phyloP scores from a whole-genome alignment of 305 asterid genomes.

The Fraxinus xanthoxyloides region DNA sequence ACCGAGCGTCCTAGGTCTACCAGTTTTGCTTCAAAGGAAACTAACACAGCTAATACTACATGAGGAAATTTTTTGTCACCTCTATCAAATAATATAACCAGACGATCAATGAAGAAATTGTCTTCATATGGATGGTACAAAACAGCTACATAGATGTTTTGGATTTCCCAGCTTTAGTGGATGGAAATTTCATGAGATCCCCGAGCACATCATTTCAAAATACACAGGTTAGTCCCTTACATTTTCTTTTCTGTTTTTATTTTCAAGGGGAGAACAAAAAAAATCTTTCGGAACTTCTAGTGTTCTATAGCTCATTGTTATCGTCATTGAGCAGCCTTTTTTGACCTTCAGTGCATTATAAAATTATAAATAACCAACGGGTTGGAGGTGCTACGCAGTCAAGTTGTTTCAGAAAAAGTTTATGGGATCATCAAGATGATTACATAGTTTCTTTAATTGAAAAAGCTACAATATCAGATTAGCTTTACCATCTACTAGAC shows the following conservation, averaged over 20 bases:
- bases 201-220: conserved; percentile 17
- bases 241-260: not conserved
- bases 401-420: not conserved
- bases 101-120: conserved; percentile 34
- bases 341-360: conserved; percentile 1
- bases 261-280: not conserved
- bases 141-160: conserved; percentile 29
- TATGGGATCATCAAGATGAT: conserved; percentile 2
- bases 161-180: conserved; percentile 30
- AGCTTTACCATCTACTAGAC: not conserved
- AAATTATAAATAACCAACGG: not conserved
- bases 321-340: not conserved
- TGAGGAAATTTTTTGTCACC: conserved; percentile 29
- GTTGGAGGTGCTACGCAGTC: conserved; percentile 2
- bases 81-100: conserved; percentile 22
- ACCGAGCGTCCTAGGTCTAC: conserved; percentile 64
- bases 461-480: not conserved
- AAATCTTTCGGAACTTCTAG: conserved; percentile 1
- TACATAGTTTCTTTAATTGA: not conserved
- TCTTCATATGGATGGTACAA: conserved; percentile 12
- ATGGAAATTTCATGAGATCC: conserved; percentile 24
- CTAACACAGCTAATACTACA: conserved; percentile 45
- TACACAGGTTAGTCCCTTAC: conserved; percentile 37
- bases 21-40: conserved; percentile 51
- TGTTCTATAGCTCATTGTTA: conserved; percentile 3